Percentiles rank a stretch among this genome's conserved stretches.
phyloP scores from a whole-genome alignment of 2,329 filamentous ascomycete species.

The Diaporthe citriasiana region DNA sequence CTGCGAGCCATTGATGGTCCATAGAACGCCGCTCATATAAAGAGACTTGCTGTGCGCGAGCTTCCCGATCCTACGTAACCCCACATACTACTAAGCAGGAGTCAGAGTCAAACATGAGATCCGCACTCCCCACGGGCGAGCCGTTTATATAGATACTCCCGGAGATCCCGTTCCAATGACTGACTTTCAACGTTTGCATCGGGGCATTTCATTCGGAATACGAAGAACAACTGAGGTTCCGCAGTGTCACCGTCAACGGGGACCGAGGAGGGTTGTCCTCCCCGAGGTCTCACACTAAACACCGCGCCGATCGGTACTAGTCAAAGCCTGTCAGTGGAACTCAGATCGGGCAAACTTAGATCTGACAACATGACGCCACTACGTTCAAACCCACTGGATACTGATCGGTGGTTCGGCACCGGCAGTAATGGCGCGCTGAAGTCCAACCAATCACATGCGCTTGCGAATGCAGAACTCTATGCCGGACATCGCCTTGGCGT shows the following conservation, averaged over 20 bases:
- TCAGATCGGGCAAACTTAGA: neutral
- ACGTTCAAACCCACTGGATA: neutral
- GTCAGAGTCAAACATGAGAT: too few species aligned
- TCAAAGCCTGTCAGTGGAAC: neutral
- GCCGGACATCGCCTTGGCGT: conserved; percentile 13
- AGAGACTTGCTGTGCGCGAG: too few species aligned
- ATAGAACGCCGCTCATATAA: neutral
- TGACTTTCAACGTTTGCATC: neutral
- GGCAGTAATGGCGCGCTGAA: neutral
- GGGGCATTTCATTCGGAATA: neutral
- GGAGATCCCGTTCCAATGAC: neutral
- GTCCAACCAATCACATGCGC: neutral
- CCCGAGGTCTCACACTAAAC: neutral
- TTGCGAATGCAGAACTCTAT: neutral
- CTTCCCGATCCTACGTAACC: too few species aligned
- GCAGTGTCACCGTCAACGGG: too few species aligned
- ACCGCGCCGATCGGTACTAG: neutral
- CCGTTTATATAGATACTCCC: neutral
- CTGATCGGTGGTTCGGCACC: neutral
- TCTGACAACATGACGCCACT: neutral
- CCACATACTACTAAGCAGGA: neutral
- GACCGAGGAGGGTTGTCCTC: neutral
- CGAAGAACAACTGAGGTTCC: neutral
- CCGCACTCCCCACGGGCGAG: neutral
- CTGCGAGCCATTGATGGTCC: neutral